These are phyloP conservation scores for Auriscalpium vulgare DNA, from an alignment of 768 basidiomycete species.

Conservation along the genomic window DNA sequence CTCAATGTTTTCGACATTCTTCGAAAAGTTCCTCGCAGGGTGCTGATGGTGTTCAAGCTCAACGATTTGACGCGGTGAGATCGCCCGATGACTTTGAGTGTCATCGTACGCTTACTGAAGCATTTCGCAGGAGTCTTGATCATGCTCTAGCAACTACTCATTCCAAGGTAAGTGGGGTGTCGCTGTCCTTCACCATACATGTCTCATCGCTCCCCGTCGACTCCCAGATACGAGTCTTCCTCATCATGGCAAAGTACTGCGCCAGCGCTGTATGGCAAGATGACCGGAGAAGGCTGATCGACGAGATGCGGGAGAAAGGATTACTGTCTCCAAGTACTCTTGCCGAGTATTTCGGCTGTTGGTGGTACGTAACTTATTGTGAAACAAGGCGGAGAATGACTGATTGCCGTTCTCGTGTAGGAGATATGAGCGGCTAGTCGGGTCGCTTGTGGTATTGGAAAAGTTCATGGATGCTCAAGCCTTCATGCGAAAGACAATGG, in stretches of 20 bases:
- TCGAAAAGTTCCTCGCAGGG: slow-evolving; percentile 74
- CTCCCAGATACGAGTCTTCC: slow-evolving; percentile 71
- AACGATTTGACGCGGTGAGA: slow-evolving; percentile 74
- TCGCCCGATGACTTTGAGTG: not conserved
- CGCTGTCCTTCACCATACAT: not conserved
- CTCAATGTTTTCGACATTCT: slow-evolving; percentile 83
- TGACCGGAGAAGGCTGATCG: slow-evolving; percentile 33
- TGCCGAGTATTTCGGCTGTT: slow-evolving; percentile 44
- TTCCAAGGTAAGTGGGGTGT: slow-evolving; percentile 44
- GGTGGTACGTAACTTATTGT: slow-evolving; percentile 49
- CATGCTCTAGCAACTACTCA: slow-evolving; percentile 83
- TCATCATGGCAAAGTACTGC: slow-evolving; percentile 89
- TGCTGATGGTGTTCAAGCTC: slow-evolving; percentile 76
- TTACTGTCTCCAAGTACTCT: slow-evolving; percentile 41
- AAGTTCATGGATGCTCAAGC: slow-evolving; percentile 57
- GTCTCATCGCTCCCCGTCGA: slow-evolving; percentile 4
- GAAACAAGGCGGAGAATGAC: not conserved
- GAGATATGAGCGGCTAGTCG: slow-evolving; percentile 50
- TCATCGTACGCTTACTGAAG: not conserved
- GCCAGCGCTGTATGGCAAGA: slow-evolving; percentile 71
- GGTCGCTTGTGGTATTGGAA: slow-evolving; percentile 46
- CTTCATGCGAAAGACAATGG: slow-evolving; percentile 40
- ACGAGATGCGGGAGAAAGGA: slow-evolving; percentile 40
- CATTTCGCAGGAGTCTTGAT: slow-evolving; percentile 62
- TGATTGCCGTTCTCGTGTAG: slow-evolving; percentile 27